Conservation (phyloP, 139 green algal species). For the Asterochloris erici region DNA sequence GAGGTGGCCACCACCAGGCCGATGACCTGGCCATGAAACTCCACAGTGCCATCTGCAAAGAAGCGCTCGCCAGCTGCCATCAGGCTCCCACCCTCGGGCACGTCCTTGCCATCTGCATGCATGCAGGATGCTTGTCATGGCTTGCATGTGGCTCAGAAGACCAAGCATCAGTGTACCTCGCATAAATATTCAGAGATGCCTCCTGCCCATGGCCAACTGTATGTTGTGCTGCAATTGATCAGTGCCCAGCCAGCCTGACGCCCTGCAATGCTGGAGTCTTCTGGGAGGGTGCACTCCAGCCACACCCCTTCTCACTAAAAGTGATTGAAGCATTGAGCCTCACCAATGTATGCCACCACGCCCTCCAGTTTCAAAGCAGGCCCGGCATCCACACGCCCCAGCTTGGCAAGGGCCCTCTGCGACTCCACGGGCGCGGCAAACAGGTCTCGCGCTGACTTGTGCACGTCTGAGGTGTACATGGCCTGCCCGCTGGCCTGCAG, state of each 20-base stretch:
- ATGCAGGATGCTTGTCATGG: too few species aligned
- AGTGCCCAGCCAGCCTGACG: too few species aligned
- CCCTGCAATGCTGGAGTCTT: too few species aligned
- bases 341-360: slow-evolving; percentile 32
- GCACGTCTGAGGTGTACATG: slow-evolving; percentile 53
- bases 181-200: too few species aligned
- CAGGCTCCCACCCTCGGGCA: slow-evolving; percentile 14
- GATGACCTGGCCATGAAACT: slow-evolving; percentile 39
- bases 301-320: too few species aligned
- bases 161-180: too few species aligned
- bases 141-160: too few species aligned
- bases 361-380: slow-evolving; percentile 22
- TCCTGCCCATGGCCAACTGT: too few species aligned
- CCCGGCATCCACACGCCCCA: slow-evolving; percentile 40
- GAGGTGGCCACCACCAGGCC: slow-evolving; percentile 39
- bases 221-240: too few species aligned
- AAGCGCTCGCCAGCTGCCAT: slow-evolving; percentile 13
- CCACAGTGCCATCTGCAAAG: slow-evolving; percentile 19
- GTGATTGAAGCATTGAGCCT: not conserved
- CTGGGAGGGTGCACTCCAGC: too few species aligned
- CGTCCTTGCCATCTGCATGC: slow-evolving; percentile 1
- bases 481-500: slow-evolving; percentile 57
- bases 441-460: slow-evolving; percentile 26
- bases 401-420: slow-evolving; percentile 20
- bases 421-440: slow-evolving; percentile 48